These are phyloP conservation scores for Betula pendula DNA, from an alignment of 306 rosid genomes.

Conservation along the genomic window DNA sequence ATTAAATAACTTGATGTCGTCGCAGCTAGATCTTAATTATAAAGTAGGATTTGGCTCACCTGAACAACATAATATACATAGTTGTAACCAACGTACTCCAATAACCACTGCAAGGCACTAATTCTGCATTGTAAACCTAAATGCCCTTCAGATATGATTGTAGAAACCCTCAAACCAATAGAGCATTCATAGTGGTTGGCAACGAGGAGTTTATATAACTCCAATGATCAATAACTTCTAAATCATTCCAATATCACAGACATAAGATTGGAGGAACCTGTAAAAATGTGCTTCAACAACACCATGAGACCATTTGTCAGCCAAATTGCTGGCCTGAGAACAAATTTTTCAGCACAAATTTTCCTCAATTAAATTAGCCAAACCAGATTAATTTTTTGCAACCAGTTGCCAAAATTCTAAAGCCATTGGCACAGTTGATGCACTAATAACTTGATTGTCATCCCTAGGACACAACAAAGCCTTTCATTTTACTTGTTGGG, in stretches of 20 bases:
- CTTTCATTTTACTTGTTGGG: neutral
- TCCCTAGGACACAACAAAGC: neutral
- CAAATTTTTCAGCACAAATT: neutral
- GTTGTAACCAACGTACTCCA: neutral
- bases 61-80: neutral
- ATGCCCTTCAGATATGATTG: neutral
- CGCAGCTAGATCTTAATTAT: neutral
- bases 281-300: neutral
- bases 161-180: neutral
- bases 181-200: neutral
- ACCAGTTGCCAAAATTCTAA: neutral
- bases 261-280: neutral
- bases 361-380: neutral
- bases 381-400: neutral
- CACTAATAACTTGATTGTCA: neutral
- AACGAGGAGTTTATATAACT: neutral
- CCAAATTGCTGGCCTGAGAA: neutral
- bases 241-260: neutral
- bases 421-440: neutral
- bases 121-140: neutral
- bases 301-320: neutral
- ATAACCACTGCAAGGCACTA: neutral
- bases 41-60: neutral
- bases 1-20: neutral
- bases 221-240: neutral